phyloP scores from a whole-genome alignment of 495 filamentous ascomycete species.

The Neurospora terricola region DNA sequence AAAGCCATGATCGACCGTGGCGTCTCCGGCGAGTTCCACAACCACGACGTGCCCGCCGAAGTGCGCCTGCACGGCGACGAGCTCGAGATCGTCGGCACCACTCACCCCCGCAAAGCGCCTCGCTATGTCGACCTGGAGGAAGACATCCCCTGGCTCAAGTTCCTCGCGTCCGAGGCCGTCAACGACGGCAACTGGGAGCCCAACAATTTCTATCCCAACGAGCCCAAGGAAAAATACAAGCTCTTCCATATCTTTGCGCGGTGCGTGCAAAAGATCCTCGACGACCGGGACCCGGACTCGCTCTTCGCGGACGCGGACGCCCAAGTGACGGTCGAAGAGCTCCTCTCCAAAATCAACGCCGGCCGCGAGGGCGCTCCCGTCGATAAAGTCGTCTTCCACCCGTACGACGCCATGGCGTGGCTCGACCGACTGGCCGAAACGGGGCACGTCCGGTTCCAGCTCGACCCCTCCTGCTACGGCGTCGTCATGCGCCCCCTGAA shows the following conservation, averaged over 20 bases:
- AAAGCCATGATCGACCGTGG: background rate
- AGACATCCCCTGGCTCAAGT: slow-evolving; percentile 18
- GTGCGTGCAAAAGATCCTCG: slow-evolving; percentile 18
- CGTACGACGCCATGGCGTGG: slow-evolving; percentile 17
- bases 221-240: slow-evolving; percentile 8
- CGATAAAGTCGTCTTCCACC: slow-evolving; percentile 12
- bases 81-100: background rate
- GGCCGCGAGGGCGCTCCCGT: slow-evolving; percentile 4
- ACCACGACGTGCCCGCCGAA: background rate
- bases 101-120: background rate
- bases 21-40: background rate
- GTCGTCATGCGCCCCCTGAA: slow-evolving; percentile 9
- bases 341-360: slow-evolving; percentile 18
- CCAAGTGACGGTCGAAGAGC: slow-evolving; percentile 14
- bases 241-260: slow-evolving; percentile 21
- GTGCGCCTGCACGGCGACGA: background rate
- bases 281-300: slow-evolving; percentile 11
- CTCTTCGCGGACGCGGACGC: slow-evolving; percentile 7
- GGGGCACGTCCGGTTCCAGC: slow-evolving; percentile 12
- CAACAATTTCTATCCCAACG: slow-evolving; percentile 1
- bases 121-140: slow-evolving; percentile 1
- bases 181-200: slow-evolving; percentile 10
- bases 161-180: slow-evolving; percentile 8
- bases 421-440: slow-evolving; percentile 14
- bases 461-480: slow-evolving; percentile 16